Base-by-base conservation (phyloP, 2,329 filamentous ascomycete species). In the Lachnellula cervina region DNA sequence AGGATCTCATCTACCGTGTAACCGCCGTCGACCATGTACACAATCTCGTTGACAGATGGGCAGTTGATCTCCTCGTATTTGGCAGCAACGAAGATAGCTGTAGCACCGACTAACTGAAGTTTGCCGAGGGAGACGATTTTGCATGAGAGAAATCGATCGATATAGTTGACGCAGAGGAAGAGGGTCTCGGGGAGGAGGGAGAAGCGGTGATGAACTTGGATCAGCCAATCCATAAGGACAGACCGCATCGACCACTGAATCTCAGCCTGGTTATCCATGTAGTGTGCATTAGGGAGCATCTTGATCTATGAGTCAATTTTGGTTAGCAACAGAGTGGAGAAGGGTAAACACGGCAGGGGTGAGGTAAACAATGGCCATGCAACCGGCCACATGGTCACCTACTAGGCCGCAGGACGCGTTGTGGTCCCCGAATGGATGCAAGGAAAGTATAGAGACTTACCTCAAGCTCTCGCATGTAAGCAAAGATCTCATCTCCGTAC, bases 11-110 rank as follows among this genome's bases (percentile, higher is more conserved):
- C 92, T 16, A 83, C 80, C 3, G 82, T 88, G 74, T 97, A 99
- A 54, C 90, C 91, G 44, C 86, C 83, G 70, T 99, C 94, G 42
- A 99, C 94, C 93, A 99, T 97, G 77, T 93, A 97, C 58, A 96
- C 89, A 67, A 99, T 96, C 77, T 99, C 94, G 59, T 88, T 83
- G 21, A 99, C 85, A 0, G 93, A 96, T 23, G 92, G 94, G 72
- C 92, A 96, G 73, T 96, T 96, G 77, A 99, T 97, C 76, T 99
- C 94, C 73, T 99, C 94, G 70, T 97, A 99, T 75, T 99, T 99
- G 65, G 94, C 89, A 13, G 94, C 94, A 58, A 99, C 87, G 66
- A 97, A 92, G 63, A 99, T 88, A 25, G 94, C 94, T 4, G 94
- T 97, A 21, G 94, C 93, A 47, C 94, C 94, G 51, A 97, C 94